Evolutionary conservation across 2,329 filamentous ascomycete genomes (phyloP).

Genomic region (Didymella exigua): DNA sequence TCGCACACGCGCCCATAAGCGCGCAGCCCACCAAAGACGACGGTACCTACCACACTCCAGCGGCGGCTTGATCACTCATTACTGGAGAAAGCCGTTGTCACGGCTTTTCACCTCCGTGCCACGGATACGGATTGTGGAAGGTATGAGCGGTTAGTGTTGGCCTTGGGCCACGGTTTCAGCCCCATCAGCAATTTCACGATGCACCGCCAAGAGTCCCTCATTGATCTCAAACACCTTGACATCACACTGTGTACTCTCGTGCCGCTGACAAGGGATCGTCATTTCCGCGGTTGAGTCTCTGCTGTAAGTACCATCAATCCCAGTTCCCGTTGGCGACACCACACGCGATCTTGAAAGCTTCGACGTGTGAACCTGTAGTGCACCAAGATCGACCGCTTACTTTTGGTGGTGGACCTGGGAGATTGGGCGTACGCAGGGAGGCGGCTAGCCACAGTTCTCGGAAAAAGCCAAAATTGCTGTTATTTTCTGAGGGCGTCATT

Average conservation of each 20-base stretch:
- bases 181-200: constrained; percentile 42
- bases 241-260: not conserved
- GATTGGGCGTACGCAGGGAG: constrained; percentile 30
- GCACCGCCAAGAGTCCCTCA: constrained; percentile 29
- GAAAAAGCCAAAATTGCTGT: constrained; percentile 33
- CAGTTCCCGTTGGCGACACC: not conserved
- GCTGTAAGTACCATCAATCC: not conserved
- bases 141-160: constrained; percentile 16
- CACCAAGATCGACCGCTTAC: constrained; percentile 12
- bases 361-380: constrained; percentile 12
- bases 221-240: constrained; percentile 11
- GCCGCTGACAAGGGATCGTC: not conserved
- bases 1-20: not conserved
- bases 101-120: constrained; percentile 24
- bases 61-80: not conserved
- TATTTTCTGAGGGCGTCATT: constrained; percentile 17
- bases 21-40: not conserved
- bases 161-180: constrained; percentile 39
- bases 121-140: constrained; percentile 5
- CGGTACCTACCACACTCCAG: not conserved
- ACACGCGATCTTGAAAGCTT: constrained; percentile 7
- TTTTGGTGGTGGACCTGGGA: constrained; percentile 14
- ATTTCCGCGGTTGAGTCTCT: not conserved
- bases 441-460: constrained; percentile 23
- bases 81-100: not conserved